Evolutionary conservation across 176 grass and related monocot genomes (phyloP), one percentile per base, ranked within the genome.

Genomic region (Triticum monococcum): DNA sequence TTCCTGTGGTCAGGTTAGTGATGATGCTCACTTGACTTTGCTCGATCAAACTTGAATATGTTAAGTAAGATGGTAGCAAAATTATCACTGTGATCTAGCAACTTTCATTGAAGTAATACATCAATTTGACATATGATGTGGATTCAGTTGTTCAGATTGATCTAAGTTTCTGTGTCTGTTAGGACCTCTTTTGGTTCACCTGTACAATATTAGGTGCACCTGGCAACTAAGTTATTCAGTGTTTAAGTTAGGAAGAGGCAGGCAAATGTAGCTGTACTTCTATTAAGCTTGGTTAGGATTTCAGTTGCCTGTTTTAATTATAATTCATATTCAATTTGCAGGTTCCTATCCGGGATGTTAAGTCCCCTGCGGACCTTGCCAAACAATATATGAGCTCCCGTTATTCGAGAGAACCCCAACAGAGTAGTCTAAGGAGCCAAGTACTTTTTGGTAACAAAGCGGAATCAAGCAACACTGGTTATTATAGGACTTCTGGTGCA

Each of bases 301-400:
- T 79, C 1, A 69, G n/a, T 82, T 65, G 22, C 59, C n/a, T 72
- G 23, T 60, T 79, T 74, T 54, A 54, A 26, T n/a, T 86, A 52
- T 28, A 12, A 79, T 68, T 52, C 5, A 35, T 85, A 64, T 85
- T 26, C 38, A 17, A 64, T 63, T 83, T 83, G 18, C 62, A 95
- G 94, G 76, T 83, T 85, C 64, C 41, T 59, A 30, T 38, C 38
- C 69, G 32, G 74, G 62, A 75, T 88, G 56, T 61, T 88, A 83
- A 32, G 61, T 89, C 84, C n/a, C 93, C 93, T 41, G 33, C 81
- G 35, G 91, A 95, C 38, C 84, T 95, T 32, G 94, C 91, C 1
- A 95, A 93, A 71, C 81, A 90, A 86, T 91, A 86, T 81, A 95
- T 95, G 94, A 86, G 73, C 83, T 83, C 89, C 52, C 87, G 74